A percentile compares a stretch with the other conserved stretches of the same genome.
phyloP scores from a whole-genome alignment of 106 monocot genomes.

The Dioscorea dumetorum region DNA sequence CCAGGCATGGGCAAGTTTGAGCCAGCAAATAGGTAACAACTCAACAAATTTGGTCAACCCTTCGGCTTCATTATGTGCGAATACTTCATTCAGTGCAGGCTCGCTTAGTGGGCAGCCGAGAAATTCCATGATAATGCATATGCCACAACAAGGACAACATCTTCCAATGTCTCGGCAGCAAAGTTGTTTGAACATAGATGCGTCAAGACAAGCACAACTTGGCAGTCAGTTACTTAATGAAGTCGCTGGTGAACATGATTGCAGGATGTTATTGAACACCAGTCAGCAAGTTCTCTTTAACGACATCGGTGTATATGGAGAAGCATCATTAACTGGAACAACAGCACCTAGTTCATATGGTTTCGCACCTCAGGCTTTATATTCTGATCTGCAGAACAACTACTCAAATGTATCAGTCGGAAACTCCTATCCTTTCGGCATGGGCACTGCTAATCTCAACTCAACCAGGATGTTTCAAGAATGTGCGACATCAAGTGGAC shows the following conservation, averaged over 20 bases:
- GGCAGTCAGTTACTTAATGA: slow-evolving; percentile 11
- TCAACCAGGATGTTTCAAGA: slow-evolving; percentile 5
- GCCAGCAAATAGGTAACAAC: slow-evolving; percentile 6
- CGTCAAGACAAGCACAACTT: slow-evolving; percentile 1
- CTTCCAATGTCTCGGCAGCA: slow-evolving; percentile 17
- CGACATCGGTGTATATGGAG: slow-evolving; percentile 1
- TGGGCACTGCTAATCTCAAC: background rate
- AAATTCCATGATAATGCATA: slow-evolving; percentile 14
- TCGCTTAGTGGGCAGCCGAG: slow-evolving; percentile 1
- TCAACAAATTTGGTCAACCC: background rate
- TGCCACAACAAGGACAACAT: slow-evolving; percentile 18
- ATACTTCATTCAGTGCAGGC: slow-evolving; percentile 14
- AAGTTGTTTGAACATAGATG: background rate
- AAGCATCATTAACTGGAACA: background rate
- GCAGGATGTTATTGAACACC: no score
- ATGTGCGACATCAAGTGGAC: background rate
- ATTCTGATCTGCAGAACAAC: slow-evolving; percentile 8
- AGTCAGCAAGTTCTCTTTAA: slow-evolving; percentile 11
- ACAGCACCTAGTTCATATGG: slow-evolving; percentile 5
- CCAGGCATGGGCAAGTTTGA: slow-evolving; percentile 5
- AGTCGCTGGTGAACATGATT: slow-evolving; percentile 3
- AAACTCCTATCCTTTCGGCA: slow-evolving; percentile 5
- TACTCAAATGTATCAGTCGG: slow-evolving; percentile 3
- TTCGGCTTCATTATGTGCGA: slow-evolving; percentile 10
- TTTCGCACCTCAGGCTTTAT: slow-evolving; percentile 4